Evolutionary conservation across 257 asterid species (phyloP), one percentile per base, ranked within the genome.

Genomic region (Gynochthodes officinalis): DNA sequence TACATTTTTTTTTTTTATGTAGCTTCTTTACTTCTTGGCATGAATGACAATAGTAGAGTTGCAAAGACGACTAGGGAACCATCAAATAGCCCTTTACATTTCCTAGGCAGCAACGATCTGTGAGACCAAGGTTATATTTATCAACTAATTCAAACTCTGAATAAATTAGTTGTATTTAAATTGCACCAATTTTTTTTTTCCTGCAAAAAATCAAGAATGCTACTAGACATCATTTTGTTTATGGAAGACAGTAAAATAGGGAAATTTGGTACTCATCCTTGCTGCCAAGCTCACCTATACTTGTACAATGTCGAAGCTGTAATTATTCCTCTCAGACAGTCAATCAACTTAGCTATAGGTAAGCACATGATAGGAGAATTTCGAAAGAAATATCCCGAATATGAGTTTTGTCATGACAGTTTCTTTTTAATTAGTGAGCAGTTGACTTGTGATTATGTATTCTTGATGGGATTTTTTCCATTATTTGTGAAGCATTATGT

Each of bases 51-150:
- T n/a, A 81, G 80, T 69, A 81, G 81, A 81, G 64, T 87, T 46
- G 84, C 82, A 57, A 90, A 95, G 86, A 70, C 75, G 37, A 77
- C 82, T 74, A 88, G 93, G 80, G 97, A 88, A 84, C 84, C 92
- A 78, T 85, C 92, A 37, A 94, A 88, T 74, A 88, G 95, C 80
- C 96, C 98, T 86, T 92, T 81, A 72, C 84, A 42, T 81, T 89
- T 78, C 98, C 97, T 60, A 92, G 97, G 66, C 97, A 92, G 75
- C 85, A 86, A 68, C 99, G 98, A 68, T 92, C 98, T 58, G 98
- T 95, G 80, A 95, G 96, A 84, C 96, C 91, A 60, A 86, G 93
- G 83, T 77, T 92, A 59, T 80, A 84, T 72, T 80, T 90, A 50
- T 86, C 95, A 69, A 84, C 89, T 78, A 94, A 85, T 82, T 87